Conservation (phyloP, 768 basidiomycete genomes). For the Termitomyces sp. region DNA sequence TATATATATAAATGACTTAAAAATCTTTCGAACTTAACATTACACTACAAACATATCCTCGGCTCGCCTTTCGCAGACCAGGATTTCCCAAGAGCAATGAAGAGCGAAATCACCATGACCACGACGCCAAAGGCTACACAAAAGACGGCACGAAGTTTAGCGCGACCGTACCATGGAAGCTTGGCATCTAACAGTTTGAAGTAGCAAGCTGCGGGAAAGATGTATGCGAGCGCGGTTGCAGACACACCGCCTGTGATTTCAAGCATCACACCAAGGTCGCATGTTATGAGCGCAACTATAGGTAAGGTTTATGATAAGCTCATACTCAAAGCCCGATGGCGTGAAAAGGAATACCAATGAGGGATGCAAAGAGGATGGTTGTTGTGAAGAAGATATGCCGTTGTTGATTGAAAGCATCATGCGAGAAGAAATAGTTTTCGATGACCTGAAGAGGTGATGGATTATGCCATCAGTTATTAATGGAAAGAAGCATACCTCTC, state of each 20-base stretch:
- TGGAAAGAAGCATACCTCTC: constrained; percentile 58
- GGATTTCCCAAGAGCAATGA: constrained; percentile 72
- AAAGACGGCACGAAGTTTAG: constrained; percentile 70
- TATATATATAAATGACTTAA: not conserved
- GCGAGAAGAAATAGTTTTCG: constrained; percentile 94
- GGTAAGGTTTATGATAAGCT: constrained; percentile 8
- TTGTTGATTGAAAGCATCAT: constrained; percentile 75
- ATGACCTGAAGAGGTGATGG: constrained; percentile 58
- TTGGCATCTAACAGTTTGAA: constrained; percentile 62
- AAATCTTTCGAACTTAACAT: not conserved
- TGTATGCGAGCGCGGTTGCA: constrained; percentile 88
- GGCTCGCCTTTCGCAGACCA: constrained; percentile 72
- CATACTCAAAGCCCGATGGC: not conserved
- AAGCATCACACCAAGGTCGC: constrained; percentile 96
- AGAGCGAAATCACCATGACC: constrained; percentile 77
- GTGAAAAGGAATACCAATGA: constrained; percentile 58
- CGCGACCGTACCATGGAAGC: constrained; percentile 62
- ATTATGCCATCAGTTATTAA: not conserved
- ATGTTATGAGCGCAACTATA: constrained; percentile 86
- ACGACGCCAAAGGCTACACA: constrained; percentile 74
- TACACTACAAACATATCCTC: constrained; percentile 61
- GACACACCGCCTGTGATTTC: constrained; percentile 98
- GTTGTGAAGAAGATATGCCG: constrained; percentile 93
- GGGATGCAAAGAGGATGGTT: constrained; percentile 73
- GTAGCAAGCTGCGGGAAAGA: constrained; percentile 88